Evolutionary conservation across 345 rosid species (phyloP).

Genomic region (Eucalyptus decipiens): DNA sequence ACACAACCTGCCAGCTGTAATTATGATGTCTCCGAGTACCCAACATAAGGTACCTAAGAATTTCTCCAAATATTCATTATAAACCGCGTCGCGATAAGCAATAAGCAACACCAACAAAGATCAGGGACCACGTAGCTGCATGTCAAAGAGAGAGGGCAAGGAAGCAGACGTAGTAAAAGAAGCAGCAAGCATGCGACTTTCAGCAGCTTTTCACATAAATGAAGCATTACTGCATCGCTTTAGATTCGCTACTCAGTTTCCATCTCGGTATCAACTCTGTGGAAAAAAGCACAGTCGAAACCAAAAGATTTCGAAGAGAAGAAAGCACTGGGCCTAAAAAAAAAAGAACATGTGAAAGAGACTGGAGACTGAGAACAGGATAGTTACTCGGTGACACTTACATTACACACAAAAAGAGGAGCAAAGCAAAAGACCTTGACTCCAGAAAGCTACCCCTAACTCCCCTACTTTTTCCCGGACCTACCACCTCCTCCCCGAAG

Average conservation of each 20-base stretch:
- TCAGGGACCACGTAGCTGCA: background rate
- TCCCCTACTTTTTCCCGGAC: slow-evolving; percentile 35
- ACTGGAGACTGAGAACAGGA: background rate
- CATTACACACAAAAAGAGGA: background rate
- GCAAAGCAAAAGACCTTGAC: background rate
- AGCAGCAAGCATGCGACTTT: background rate
- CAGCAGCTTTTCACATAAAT: background rate
- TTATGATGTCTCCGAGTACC: background rate
- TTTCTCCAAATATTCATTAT: background rate
- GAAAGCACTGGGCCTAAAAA: background rate
- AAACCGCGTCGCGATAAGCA: background rate
- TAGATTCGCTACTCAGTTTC: background rate
- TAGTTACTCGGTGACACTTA: background rate
- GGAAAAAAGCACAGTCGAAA: background rate
- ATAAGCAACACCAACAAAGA: background rate
- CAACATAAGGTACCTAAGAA: background rate
- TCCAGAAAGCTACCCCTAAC: background rate
- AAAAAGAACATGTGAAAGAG: background rate
- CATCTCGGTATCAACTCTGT: background rate
- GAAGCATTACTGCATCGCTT: background rate
- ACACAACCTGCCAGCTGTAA: background rate
- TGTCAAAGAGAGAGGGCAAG: background rate
- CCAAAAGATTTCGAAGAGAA: background rate
- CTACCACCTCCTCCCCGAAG: slow-evolving; percentile 50
- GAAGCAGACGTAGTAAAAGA: background rate